Evolutionary conservation across 2,329 filamentous ascomycete species (phyloP).

Genomic region (Arachnomyces sp.): DNA sequence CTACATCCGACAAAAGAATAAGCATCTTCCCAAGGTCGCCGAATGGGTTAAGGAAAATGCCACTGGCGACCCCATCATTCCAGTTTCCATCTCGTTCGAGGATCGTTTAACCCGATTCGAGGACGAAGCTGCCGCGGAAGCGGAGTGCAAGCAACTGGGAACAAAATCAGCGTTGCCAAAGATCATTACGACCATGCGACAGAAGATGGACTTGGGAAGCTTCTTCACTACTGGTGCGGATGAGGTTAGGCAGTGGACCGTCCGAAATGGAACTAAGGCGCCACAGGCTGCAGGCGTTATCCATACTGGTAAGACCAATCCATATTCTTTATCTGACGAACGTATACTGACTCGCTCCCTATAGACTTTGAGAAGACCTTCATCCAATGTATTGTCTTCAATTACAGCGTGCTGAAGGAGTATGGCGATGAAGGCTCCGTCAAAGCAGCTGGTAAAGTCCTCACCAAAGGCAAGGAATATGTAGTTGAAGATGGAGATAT

Average conservation of each 20-base stretch:
- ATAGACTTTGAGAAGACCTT: conserved; percentile 97
- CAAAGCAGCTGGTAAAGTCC: conserved; percentile 89
- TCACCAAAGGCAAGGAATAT: conserved; percentile 99
- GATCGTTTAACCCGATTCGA: conserved; percentile 78
- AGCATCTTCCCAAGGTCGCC: conserved; percentile 86
- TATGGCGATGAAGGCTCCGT: conserved; percentile 80
- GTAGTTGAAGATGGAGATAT: conserved; percentile 51
- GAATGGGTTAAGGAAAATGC: conserved; percentile 94
- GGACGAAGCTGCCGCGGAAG: conserved; percentile 65
- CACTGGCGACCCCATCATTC: conserved; percentile 80
- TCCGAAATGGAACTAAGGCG: conserved; percentile 93
- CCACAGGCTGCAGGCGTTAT: conserved; percentile 96
- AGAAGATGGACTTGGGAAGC: conserved; percentile 77
- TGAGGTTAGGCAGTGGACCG: conserved; percentile 97
- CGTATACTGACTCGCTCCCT: not conserved
- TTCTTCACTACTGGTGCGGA: conserved; percentile 97
- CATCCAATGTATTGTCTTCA: conserved; percentile 93
- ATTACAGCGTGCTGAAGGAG: conserved; percentile 74
- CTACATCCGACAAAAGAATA: conserved; percentile 99
- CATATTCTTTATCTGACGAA: not conserved
- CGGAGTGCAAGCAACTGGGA: conserved; percentile 82
- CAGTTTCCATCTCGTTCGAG: conserved; percentile 87
- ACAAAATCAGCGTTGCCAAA: conserved; percentile 87
- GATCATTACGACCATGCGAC: conserved; percentile 87
- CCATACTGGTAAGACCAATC: conserved; percentile 52